These are phyloP conservation scores for Diplodia sapinea DNA, from an alignment of 2,329 filamentous ascomycete species.

Conservation along the genomic window DNA sequence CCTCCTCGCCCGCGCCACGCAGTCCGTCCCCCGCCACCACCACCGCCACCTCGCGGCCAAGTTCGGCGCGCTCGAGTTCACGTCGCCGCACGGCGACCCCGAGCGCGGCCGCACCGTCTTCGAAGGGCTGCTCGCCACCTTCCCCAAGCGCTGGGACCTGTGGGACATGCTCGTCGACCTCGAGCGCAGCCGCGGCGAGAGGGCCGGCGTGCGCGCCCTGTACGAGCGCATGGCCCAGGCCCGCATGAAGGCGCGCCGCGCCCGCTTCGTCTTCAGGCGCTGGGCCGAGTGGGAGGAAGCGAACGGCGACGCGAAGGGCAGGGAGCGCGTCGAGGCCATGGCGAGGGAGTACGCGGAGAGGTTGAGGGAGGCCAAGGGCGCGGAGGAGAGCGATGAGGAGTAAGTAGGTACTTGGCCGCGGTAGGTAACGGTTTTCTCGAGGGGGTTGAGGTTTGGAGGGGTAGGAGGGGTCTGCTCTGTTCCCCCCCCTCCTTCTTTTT, in stretches of 20 bases:
- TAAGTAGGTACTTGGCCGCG: background rate
- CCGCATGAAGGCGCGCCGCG: constrained; percentile 78
- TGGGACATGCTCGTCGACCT: constrained; percentile 93
- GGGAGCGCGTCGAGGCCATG: constrained; percentile 42
- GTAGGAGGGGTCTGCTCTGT: no score
- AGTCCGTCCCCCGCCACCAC: constrained; percentile 74
- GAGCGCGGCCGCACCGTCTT: constrained; percentile 96
- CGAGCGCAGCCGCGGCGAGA: constrained; percentile 62
- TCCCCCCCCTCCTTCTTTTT: no score
- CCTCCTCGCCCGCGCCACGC: constrained; percentile 81
- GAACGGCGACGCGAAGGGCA: constrained; percentile 58
- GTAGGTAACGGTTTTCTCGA: no score
- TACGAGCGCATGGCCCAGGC: constrained; percentile 76
- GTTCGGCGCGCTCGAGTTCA: constrained; percentile 92
- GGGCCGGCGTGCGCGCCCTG: constrained; percentile 71
- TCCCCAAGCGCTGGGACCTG: constrained; percentile 86
- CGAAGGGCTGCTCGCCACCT: constrained; percentile 81
- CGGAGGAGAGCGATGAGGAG: constrained; percentile 37
- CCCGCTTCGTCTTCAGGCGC: constrained; percentile 85
- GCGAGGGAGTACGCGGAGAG: constrained; percentile 72
- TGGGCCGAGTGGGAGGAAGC: constrained; percentile 88
- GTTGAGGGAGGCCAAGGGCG: constrained; percentile 33
- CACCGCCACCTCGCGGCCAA: constrained; percentile 80
- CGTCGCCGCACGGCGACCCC: constrained; percentile 77
- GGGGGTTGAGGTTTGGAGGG: no score